Conservation (phyloP, 805 yeast genomes). For the Schwanniomyces occidentalis region DNA sequence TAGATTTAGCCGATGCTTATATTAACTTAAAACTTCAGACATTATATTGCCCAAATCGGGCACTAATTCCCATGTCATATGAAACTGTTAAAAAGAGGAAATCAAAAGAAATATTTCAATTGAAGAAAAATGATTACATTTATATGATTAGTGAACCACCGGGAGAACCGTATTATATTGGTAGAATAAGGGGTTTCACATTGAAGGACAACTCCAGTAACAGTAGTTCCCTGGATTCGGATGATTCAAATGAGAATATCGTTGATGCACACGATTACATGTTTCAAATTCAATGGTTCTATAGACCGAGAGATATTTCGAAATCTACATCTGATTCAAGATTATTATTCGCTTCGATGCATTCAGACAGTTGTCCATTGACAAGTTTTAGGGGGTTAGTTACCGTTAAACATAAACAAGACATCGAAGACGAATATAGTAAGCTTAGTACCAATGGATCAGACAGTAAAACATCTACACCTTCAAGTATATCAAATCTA, state of each 20-base stretch:
- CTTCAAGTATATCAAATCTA: constrained; percentile 25
- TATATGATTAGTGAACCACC: constrained; percentile 91
- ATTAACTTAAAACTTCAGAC: constrained; percentile 39
- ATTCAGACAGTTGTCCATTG: constrained; percentile 79
- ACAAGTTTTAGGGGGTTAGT: constrained; percentile 74
- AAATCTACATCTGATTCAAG: constrained; percentile 70
- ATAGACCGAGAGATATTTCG: constrained; percentile 82
- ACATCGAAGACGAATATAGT: constrained; percentile 48
- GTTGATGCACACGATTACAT: constrained; percentile 48
- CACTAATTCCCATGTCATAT: constrained; percentile 10
- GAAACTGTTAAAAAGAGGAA: constrained; percentile 9
- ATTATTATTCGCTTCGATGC: constrained; percentile 78
- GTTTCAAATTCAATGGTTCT: constrained; percentile 86
- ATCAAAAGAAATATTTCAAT: constrained; percentile 26
- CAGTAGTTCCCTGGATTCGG: background rate
- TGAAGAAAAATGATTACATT: constrained; percentile 64
- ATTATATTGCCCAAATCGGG: constrained; percentile 37
- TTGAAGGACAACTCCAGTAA: constrained; percentile 10
- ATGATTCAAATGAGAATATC: background rate
- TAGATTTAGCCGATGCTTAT: constrained; percentile 44
- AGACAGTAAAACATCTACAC: constrained; percentile 12
- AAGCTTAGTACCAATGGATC: constrained; percentile 5
- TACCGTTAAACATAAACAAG: constrained; percentile 65
- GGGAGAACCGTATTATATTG: constrained; percentile 91
- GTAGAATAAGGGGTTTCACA: constrained; percentile 73